Evolutionary conservation across 768 basidiomycete species (phyloP), one percentile per base, ranked within the genome.

Genomic region (Phanerodontia chrysosporium): DNA sequence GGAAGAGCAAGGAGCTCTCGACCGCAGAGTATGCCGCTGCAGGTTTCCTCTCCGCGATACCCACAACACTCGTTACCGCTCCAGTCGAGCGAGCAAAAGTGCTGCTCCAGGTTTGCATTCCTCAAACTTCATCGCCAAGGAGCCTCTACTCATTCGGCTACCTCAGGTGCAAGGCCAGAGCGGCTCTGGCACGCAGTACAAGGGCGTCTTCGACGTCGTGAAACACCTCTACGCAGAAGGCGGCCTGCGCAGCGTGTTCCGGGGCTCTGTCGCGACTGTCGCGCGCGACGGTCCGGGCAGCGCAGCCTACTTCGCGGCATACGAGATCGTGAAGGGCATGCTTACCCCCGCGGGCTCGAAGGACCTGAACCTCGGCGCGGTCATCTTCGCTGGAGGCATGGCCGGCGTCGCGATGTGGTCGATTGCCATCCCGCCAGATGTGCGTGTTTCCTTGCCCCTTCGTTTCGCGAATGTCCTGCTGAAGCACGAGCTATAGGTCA

Each of bases 351-450:
- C 81, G 42, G 90, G 90, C 30, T 78, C 90, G 18, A 80, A 84
- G 36, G 86, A 93, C 51, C 80, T 98, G 58, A 90, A 93, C 66
- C 79, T 99, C 27, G 81, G 90, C 30, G 89, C 90, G 18, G 83
- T 98, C 66, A 89, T 98, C 64, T 59, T 95, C 56, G 94, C 96
- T 53, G 97, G 97, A 64, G 97, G 95, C 55, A 86, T 84, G 42
- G 97, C 97, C 1, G 97, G 97, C 65, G 83, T 98, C 4, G 95
- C 95, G 36, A 98, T 99, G 97, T 99, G 97, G 97, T 79, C 90
- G 18, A 80, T 98, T 65, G 96, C 92, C 25, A 97, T 99, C 65
- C 97, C 97, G 49, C 95, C 96, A 48, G 96, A 99, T 72, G 95
- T 94, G 67, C 63, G 90, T 78, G 3, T 18, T 25, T 24, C 16